phyloP scores from a whole-genome alignment of 768 basidiomycete genomes.

The Kondoa malvinella region DNA sequence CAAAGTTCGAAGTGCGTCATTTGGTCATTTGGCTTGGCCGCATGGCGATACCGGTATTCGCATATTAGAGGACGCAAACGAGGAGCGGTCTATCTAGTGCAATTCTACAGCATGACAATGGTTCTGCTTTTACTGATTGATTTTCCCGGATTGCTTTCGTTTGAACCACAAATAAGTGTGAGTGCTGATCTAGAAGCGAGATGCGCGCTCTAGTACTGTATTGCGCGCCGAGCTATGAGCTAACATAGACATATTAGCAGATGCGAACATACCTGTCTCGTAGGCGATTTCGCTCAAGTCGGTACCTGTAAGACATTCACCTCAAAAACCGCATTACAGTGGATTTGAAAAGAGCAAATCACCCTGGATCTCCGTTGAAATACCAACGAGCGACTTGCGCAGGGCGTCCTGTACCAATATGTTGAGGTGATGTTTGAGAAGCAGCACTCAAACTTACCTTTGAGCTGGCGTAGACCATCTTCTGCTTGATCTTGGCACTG shows the following conservation, averaged over 20 bases:
- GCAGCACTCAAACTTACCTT: constrained; percentile 29
- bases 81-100: too few species aligned
- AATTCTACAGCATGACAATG: too few species aligned
- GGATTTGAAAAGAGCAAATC: background rate
- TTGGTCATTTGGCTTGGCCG: too few species aligned
- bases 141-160: background rate
- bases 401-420: constrained; percentile 43
- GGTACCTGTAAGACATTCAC: constrained; percentile 34
- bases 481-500: constrained; percentile 61
- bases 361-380: constrained; percentile 64
- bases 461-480: constrained; percentile 87
- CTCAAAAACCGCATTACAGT: background rate
- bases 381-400: constrained; percentile 52
- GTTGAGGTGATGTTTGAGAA: background rate
- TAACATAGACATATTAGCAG: too few species aligned
- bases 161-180: too few species aligned
- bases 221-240: too few species aligned
- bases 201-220: constrained; percentile 1
- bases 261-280: constrained; percentile 48
- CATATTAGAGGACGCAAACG: too few species aligned
- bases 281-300: constrained; percentile 55
- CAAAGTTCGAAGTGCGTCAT: too few species aligned
- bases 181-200: constrained; percentile 4
- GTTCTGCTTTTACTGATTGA: too few species aligned
- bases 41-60: too few species aligned